A percentile compares a stretch with the other conserved stretches of the same genome.
phyloP scores from a whole-genome alignment of 2,329 filamentous ascomycete genomes.

The Ceratocystis albifundus region DNA sequence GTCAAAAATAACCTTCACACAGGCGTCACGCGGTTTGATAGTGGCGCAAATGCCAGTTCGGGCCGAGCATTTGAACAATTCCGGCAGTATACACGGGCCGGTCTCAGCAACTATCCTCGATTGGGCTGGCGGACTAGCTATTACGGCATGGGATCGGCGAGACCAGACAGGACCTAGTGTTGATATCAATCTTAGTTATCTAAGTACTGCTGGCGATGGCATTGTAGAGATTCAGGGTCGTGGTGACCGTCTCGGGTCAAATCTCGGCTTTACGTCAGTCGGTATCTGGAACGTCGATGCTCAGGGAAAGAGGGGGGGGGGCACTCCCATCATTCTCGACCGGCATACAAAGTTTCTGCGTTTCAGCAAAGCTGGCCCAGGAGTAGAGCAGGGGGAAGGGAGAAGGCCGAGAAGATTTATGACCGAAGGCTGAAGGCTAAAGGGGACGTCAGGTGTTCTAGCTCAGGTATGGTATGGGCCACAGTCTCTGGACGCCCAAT shows the following conservation, averaged over 20 bases:
- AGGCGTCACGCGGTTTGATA: constrained; percentile 25
- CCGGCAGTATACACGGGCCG: constrained; percentile 55
- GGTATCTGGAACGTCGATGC: constrained; percentile 49
- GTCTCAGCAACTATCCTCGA: constrained; percentile 61
- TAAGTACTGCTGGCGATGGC: constrained; percentile 40
- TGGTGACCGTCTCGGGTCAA: constrained; percentile 55
- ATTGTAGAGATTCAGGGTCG: constrained; percentile 55
- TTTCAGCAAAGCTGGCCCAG: constrained; percentile 19
- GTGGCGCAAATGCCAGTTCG: constrained; percentile 24
- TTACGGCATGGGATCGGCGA: constrained; percentile 52
- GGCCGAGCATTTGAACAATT: constrained; percentile 25
- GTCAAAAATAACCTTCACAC: constrained; percentile 24
- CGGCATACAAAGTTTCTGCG: constrained; percentile 55
- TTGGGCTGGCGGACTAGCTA: constrained; percentile 61
- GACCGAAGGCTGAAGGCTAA: no score
- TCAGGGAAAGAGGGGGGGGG: constrained; percentile 36
- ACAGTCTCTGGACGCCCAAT: background rate
- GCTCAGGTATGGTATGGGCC: no score
- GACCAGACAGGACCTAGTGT: constrained; percentile 56
- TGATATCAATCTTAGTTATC: constrained; percentile 64
- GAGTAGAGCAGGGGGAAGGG: background rate
- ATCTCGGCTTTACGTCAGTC: constrained; percentile 55
- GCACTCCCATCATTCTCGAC: constrained; percentile 44
- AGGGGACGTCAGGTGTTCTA: no score
- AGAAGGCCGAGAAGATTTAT: background rate